Conservation (phyloP, 352 stramenopile genomes). For the Phytopythium kandeliae region DNA sequence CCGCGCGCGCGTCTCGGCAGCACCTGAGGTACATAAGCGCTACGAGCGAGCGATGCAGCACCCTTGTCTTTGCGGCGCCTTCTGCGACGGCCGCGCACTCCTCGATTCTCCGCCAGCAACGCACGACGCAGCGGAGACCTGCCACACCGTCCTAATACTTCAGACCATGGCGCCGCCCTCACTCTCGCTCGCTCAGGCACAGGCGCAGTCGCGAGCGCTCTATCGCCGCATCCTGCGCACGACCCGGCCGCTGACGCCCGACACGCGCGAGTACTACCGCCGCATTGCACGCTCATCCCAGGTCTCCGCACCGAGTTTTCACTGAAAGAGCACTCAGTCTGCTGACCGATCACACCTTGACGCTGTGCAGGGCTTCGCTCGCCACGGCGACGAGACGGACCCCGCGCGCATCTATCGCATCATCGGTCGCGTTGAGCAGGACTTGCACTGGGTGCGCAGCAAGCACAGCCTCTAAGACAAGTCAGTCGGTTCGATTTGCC, state of each 20-base stretch:
- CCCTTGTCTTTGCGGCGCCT: too few species aligned
- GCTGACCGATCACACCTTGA: neutral
- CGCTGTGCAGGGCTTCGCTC: conserved; percentile 24
- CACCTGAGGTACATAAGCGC: too few species aligned
- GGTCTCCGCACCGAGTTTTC: too few species aligned
- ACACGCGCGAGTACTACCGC: conserved; percentile 37
- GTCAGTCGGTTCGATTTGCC: too few species aligned
- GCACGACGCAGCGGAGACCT: neutral
- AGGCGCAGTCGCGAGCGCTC: conserved; percentile 22
- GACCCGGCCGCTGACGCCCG: conserved; percentile 29
- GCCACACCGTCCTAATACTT: neutral
- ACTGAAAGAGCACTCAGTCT: neutral
- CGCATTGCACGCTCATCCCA: conserved; percentile 32
- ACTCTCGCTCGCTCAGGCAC: conserved; percentile 10
- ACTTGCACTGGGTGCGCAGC: conserved; percentile 41
- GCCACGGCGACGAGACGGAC: conserved; percentile 27
- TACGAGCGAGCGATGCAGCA: too few species aligned
- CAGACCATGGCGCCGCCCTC: conserved; percentile 5
- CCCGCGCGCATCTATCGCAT: conserved; percentile 27
- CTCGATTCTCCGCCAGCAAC: too few species aligned
- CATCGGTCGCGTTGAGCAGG: conserved; percentile 25
- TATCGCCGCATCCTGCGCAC: conserved; percentile 41
- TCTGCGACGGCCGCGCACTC: too few species aligned
- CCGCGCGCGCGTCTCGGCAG: too few species aligned
- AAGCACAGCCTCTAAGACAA: conserved; percentile 28